Percentiles rank a stretch among this genome's conserved stretches.
Conservation (phyloP, 345 rosid genomes). For the Heritiera fomes region DNA sequence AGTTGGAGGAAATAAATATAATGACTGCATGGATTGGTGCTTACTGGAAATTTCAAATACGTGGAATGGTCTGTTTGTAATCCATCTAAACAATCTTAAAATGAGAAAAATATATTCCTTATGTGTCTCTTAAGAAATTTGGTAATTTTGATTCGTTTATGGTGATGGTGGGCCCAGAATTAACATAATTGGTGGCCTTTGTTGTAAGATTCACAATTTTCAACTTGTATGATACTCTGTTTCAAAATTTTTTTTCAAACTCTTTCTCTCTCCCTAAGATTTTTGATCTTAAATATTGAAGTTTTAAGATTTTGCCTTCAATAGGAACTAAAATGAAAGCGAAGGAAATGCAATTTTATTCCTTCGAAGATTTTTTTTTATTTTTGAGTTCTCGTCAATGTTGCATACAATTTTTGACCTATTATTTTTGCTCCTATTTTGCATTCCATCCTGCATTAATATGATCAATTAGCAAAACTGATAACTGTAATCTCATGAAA, state of each 20-base stretch:
- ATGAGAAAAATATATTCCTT: not conserved
- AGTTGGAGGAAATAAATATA: too few species aligned
- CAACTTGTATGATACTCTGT: too few species aligned
- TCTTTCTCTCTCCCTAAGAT: too few species aligned
- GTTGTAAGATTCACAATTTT: too few species aligned
- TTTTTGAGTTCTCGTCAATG: slow-evolving; percentile 42
- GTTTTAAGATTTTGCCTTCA: not conserved
- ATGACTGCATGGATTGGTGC: too few species aligned
- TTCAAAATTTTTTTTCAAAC: too few species aligned
- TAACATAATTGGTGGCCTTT: too few species aligned
- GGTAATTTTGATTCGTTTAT: not conserved
- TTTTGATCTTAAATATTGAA: too few species aligned
- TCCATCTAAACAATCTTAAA: too few species aligned
- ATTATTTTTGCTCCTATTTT: slow-evolving; percentile 28
- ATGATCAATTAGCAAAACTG: not conserved
- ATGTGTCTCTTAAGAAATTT: not conserved
- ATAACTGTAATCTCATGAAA: not conserved
- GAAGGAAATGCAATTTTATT: not conserved
- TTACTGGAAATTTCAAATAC: too few species aligned
- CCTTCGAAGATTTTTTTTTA: slow-evolving; percentile 20
- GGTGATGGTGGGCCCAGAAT: not conserved
- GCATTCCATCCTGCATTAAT: slow-evolving; percentile 29
- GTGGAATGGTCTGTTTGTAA: too few species aligned
- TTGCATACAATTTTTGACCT: slow-evolving; percentile 26
- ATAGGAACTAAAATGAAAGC: not conserved